These are phyloP conservation scores for Omphalea diandra DNA, from an alignment of 441 rosid genomes.

Conservation along the genomic window DNA sequence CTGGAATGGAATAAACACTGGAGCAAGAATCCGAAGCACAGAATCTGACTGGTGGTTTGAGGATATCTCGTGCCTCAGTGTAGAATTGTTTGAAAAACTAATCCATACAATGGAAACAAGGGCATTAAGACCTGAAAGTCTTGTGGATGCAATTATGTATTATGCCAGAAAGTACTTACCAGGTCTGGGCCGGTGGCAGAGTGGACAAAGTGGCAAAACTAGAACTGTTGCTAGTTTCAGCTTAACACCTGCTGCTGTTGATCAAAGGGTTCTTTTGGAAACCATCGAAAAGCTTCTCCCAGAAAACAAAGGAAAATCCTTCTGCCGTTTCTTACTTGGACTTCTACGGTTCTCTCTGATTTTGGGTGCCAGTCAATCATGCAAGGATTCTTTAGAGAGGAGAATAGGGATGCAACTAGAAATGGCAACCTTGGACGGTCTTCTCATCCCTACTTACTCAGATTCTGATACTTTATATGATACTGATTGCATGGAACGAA, in stretches of 20 bases:
- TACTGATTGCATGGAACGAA: conserved; percentile 66
- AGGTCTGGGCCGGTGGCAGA: conserved; percentile 91
- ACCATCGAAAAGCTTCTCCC: conserved; percentile 72
- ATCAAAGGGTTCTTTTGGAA: conserved; percentile 72
- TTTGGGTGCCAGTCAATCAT: conserved; percentile 52
- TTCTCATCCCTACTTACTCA: conserved; percentile 85
- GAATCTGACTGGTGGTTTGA: conserved; percentile 99
- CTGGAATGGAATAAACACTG: conserved; percentile 98
- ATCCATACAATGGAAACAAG: conserved; percentile 65
- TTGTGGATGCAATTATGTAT: conserved; percentile 73
- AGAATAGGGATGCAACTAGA: conserved; percentile 89
- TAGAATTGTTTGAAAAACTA: conserved; percentile 68
- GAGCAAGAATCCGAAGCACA: conserved; percentile 71
- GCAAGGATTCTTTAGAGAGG: conserved; percentile 64
- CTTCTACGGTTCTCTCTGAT: conserved; percentile 84
- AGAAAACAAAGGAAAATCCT: conserved; percentile 77
- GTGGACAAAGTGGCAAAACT: conserved; percentile 50
- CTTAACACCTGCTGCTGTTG: conserved; percentile 57
- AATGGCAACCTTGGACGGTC: conserved; percentile 75
- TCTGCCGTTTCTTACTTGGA: conserved; percentile 76
- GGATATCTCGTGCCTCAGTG: conserved; percentile 71
- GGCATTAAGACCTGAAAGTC: conserved; percentile 70
- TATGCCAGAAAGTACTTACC: conserved; percentile 86
- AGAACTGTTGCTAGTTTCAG: conserved; percentile 72
- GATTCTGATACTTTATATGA: conserved; percentile 79